A percentile compares a stretch with the other conserved stretches of the same genome.
phyloP scores from a whole-genome alignment of 2,329 filamentous ascomycete species.

The Diaporthe amygdali region DNA sequence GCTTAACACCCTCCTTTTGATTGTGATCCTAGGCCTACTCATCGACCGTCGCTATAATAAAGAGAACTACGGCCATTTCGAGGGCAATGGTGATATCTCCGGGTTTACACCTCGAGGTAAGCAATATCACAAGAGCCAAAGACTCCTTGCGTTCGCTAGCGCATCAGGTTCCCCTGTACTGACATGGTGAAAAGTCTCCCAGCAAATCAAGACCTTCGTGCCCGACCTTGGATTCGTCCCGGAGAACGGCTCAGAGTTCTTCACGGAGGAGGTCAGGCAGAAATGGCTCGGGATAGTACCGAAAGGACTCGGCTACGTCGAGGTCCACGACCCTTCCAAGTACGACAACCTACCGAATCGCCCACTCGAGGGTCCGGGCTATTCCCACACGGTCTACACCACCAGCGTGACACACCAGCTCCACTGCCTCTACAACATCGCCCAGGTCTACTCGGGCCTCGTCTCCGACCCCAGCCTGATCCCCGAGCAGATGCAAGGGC shows the following conservation, averaged over 20 bases:
- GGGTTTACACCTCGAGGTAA: conserved; percentile 45
- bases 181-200: conserved; percentile 35
- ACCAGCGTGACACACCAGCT: conserved; percentile 50
- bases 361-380: conserved; percentile 35
- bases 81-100: conserved; percentile 43
- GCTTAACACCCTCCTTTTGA: conserved; percentile 40
- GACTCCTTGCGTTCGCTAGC: not conserved
- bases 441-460: conserved; percentile 40
- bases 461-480: conserved; percentile 34
- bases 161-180: not conserved
- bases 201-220: conserved; percentile 44
- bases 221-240: conserved; percentile 43
- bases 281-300: conserved; percentile 47
- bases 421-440: conserved; percentile 47
- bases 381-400: conserved; percentile 42
- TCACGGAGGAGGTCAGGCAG: conserved; percentile 35
- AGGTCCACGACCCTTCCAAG: conserved; percentile 37
- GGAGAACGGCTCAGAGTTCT: conserved; percentile 45
- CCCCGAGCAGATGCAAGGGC: conserved; percentile 40
- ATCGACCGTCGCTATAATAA: conserved; percentile 35
- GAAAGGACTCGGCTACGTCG: conserved; percentile 46
- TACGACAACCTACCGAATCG: conserved; percentile 42
- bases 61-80: conserved; percentile 31
- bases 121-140: conserved; percentile 17
- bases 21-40: conserved; percentile 41